Conservation (phyloP, 768 basidiomycete species). For the Trametes elegans region DNA sequence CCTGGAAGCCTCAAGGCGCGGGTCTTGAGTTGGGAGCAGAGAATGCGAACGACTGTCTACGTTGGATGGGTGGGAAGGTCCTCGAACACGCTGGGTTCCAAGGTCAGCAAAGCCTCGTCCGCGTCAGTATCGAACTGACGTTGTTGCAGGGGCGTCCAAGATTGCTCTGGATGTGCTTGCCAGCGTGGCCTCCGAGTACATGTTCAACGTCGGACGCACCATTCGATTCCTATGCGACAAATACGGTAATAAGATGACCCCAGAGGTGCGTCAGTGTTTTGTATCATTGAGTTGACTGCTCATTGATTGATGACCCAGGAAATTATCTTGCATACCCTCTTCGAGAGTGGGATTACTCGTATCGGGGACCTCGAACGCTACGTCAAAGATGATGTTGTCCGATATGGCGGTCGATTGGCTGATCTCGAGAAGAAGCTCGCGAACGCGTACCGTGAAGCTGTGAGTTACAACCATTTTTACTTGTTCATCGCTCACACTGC, state of each 20-base stretch:
- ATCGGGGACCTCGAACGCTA: slow-evolving; percentile 82
- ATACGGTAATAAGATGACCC: slow-evolving; percentile 72
- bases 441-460: slow-evolving; percentile 78
- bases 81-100: slow-evolving; percentile 92
- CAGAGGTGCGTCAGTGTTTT: slow-evolving; percentile 59
- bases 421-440: slow-evolving; percentile 88
- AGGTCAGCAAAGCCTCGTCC: slow-evolving; percentile 41
- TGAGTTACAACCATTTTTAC: slow-evolving; percentile 33
- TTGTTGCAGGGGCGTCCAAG: slow-evolving; percentile 61
- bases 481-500: background rate
- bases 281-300: background rate
- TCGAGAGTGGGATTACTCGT: slow-evolving; percentile 82
- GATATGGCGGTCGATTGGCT: slow-evolving; percentile 70
- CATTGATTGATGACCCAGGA: slow-evolving; percentile 48
- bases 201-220: slow-evolving; percentile 84
- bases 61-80: slow-evolving; percentile 73
- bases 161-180: slow-evolving; percentile 75
- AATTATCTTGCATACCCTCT: slow-evolving; percentile 88
- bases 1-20: slow-evolving; percentile 45
- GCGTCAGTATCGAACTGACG: background rate
- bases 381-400: slow-evolving; percentile 83
- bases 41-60: slow-evolving; percentile 61
- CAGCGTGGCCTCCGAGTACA: slow-evolving; percentile 74
- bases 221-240: slow-evolving; percentile 82
- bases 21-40: slow-evolving; percentile 55